These are phyloP conservation scores for Themeda triandra DNA, from an alignment of 176 grass and related monocot genomes.

Conservation along the genomic window DNA sequence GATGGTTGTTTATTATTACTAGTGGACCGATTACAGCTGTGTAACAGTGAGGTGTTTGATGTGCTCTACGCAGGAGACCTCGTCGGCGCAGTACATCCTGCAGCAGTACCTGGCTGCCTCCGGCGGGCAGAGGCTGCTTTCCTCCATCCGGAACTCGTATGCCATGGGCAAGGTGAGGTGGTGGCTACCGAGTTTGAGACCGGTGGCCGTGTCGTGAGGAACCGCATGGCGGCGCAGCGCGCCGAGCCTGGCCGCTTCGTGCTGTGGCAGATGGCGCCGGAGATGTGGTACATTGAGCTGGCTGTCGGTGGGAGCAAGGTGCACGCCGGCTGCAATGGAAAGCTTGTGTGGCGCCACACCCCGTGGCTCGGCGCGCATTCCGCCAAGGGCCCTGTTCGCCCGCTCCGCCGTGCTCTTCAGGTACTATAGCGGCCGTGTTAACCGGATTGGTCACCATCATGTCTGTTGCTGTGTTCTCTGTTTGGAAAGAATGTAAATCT, in stretches of 20 bases:
- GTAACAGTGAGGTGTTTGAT: background rate
- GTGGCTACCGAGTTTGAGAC: conserved; percentile 73
- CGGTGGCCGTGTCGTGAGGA: conserved; percentile 55
- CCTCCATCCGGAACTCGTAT: conserved; percentile 54
- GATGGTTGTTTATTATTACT: background rate
- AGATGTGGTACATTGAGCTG: conserved; percentile 94
- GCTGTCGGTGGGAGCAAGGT: conserved; percentile 85
- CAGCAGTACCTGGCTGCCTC: conserved; percentile 85
- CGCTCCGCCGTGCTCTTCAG: conserved; percentile 78
- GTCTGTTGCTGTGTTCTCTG: background rate
- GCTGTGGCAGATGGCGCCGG: conserved; percentile 87
- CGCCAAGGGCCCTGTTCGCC: conserved; percentile 81
- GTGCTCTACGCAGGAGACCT: conserved; percentile 68
- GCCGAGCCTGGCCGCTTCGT: conserved; percentile 71
- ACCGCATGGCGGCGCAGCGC: conserved; percentile 47
- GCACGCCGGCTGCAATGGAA: conserved; percentile 76
- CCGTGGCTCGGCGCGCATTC: conserved; percentile 79
- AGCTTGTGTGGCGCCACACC: conserved; percentile 84
- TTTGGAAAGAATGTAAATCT: background rate
- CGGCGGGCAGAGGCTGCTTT: conserved; percentile 62
- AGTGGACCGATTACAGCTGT: background rate
- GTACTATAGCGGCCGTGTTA: conserved; percentile 11
- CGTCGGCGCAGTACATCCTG: conserved; percentile 91
- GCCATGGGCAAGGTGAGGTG: conserved; percentile 77
- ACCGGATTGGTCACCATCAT: background rate